Evolutionary conservation across 495 filamentous ascomycete species (phyloP).

Genomic region (Xylaria bambusicola): DNA sequence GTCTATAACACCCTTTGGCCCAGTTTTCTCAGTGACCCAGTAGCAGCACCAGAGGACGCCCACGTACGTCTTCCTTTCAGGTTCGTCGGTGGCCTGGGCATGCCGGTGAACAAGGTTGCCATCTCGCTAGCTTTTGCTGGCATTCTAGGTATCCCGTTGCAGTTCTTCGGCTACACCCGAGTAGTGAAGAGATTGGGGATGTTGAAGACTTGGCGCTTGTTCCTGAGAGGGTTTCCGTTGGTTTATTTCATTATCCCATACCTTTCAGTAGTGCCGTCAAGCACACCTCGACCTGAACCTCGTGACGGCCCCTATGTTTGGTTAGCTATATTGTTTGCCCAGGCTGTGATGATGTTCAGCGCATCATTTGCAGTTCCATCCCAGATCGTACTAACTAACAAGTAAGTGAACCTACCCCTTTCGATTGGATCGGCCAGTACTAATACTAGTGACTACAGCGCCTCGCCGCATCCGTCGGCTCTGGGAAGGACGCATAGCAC

Average conservation of each 20-base stretch:
- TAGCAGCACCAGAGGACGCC: slow-evolving; percentile 51
- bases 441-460: background rate
- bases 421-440: background rate
- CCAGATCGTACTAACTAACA: slow-evolving; percentile 67
- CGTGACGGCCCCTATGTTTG: slow-evolving; percentile 61
- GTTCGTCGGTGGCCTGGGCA: slow-evolving; percentile 69
- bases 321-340: slow-evolving; percentile 58
- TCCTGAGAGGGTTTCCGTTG: slow-evolving; percentile 64
- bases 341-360: slow-evolving; percentile 64
- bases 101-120: slow-evolving; percentile 64
- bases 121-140: slow-evolving; percentile 67
- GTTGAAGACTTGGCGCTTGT: slow-evolving; percentile 58
- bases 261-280: slow-evolving; percentile 62
- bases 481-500: slow-evolving; percentile 71
- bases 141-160: slow-evolving; percentile 64
- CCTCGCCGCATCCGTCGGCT: slow-evolving; percentile 64
- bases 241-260: slow-evolving; percentile 65
- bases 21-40: slow-evolving; percentile 67
- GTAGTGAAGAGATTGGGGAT: slow-evolving; percentile 61
- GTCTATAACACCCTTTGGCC: slow-evolving; percentile 73
- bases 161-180: slow-evolving; percentile 66
- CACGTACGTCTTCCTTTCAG: slow-evolving; percentile 51
- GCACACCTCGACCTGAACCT: slow-evolving; percentile 50
- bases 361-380: slow-evolving; percentile 68
- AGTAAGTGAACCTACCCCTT: slow-evolving; percentile 41